Base-by-base conservation (phyloP, 225 moss, liverwort and hornwort species). In the Climacium dendroides region DNA sequence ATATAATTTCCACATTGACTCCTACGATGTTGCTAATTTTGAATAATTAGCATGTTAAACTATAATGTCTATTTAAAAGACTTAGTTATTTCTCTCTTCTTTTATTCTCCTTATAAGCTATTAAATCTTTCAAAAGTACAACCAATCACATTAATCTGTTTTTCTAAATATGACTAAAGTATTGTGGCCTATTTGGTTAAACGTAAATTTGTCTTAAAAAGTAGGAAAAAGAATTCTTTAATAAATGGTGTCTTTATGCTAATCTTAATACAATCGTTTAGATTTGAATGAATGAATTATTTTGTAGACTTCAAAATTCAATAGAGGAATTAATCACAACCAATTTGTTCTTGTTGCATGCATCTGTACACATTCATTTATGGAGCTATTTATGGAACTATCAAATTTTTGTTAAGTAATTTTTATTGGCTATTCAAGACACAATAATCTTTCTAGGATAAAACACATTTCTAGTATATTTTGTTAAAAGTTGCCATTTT, bases 391-490 rank as follows among this genome's bases (percentile, higher is more conserved):
- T 4, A 43, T 28, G 2, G 28, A 72, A 3, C 25, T 72, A 30
- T 48, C 1, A 48, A 19, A 17, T 74, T 45, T 9, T 18, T 11
- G 19, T 2, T 74, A 47, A 30, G 0, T 45, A 15, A 26, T 26
- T 3, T 9, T 26, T 71, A 11, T 32, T 48, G 32, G 48, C 11
- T 4, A n/a, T n/a, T n/a, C n/a, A n/a, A n/a, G n/a, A n/a, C n/a
- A n/a, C n/a, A n/a, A n/a, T n/a, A n/a, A n/a, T n/a, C n/a, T n/a
- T n/a, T n/a, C n/a, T n/a, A n/a, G n/a, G n/a, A n/a, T n/a, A n/a
- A n/a, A n/a, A n/a, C n/a, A n/a, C n/a, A n/a, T 19, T 74, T 50
- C 0, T 12, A 0, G 7, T 0, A 48, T 19, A 48, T 19, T 30
- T 19, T 32, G 11, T 74, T 1, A 32, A 48, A 50, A 30, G 2